Evolutionary conservation across 2,329 filamentous ascomycete species (phyloP), one percentile per base, ranked within the genome.

Genomic region (Fusarium sp.): DNA sequence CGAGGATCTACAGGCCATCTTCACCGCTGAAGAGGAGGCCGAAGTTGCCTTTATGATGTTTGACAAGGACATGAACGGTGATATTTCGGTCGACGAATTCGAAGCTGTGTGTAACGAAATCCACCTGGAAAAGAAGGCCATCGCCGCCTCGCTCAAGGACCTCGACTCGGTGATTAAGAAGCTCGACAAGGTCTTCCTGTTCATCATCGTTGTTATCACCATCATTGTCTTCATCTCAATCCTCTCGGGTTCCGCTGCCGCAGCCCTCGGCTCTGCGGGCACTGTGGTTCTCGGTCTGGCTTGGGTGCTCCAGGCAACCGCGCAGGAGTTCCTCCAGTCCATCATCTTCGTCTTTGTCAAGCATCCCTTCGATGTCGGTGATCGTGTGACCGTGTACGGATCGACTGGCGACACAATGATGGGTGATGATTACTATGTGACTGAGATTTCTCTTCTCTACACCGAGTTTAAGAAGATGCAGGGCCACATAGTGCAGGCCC

Each of bases 401-500:
- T 97, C 95, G 77, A 94, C 94, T 1, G 96, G 96, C 70, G 88
- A 91, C n/a, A 81, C 88, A 18, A 88, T 94, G 79, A 90, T 89
- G 38, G 95, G 95, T 54, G 96, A 98, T 77, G 96, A 98, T 78
- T 98, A 98, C 83, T 98, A 97, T 75, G 95, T 98, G 63, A 97
- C 97, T 64, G 94, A 98, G 79, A 97, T 98, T 64, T 93, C 94
- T 2, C 88, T 98, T 1, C 88, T 98, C 18, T 98, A 96, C 81
- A 98, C 96, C 16, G 96, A 98, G 79, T 98, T 98, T 86, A 98
- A 98, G 88, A 98, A 98, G 87, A 96, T 98, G 93, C 93, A 98
- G 82, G 96, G 96, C 2, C 95, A 98, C 78, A 93, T 98, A 27
- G 96, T 98, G 0, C 96, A 98, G 82, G 96, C 96, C 1, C 96